Conservation (phyloP, 2,329 filamentous ascomycete species). For the Daldinia eschscholtzii region DNA sequence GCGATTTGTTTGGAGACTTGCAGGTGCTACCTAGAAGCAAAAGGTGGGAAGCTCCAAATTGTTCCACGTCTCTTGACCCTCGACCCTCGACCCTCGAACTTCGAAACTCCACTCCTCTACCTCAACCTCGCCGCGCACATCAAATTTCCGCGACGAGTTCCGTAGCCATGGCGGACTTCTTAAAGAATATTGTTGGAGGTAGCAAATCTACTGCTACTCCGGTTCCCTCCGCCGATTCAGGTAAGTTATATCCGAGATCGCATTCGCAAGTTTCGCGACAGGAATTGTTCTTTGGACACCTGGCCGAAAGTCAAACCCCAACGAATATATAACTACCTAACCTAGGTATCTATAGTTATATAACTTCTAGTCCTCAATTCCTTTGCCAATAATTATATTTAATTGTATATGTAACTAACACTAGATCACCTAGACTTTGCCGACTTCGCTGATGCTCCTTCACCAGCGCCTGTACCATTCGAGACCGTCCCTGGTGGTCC, state of each 20-base stretch:
- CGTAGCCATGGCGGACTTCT: slow-evolving; percentile 67
- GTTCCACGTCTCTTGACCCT: slow-evolving; percentile 4
- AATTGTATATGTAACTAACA: slow-evolving; percentile 15
- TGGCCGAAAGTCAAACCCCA: neutral
- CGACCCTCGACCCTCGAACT: neutral
- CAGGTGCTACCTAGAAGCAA: neutral
- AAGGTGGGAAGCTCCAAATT: slow-evolving; percentile 32
- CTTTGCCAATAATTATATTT: neutral
- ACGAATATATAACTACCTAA: neutral
- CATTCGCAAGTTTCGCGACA: slow-evolving; percentile 28
- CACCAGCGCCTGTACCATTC: slow-evolving; percentile 68
- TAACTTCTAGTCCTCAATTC: slow-evolving; percentile 1
- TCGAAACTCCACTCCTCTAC: slow-evolving; percentile 7
- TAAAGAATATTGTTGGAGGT: slow-evolving; percentile 78
- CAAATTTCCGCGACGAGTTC: slow-evolving; percentile 39
- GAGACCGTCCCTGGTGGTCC: slow-evolving; percentile 62
- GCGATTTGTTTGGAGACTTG: slow-evolving; percentile 32
- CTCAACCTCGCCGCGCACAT: slow-evolving; percentile 41
- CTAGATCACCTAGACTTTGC: slow-evolving; percentile 81
- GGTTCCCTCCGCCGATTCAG: slow-evolving; percentile 69
- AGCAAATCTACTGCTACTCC: slow-evolving; percentile 69
- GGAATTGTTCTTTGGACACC: slow-evolving; percentile 13
- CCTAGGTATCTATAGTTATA: neutral
- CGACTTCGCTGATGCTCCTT: slow-evolving; percentile 86
- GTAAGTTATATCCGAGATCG: slow-evolving; percentile 60